A percentile compares a stretch with the other conserved stretches of the same genome.
Evolutionary conservation across 352 stramenopile genomes (phyloP).

Genomic region (Lagenidium giganteum): DNA sequence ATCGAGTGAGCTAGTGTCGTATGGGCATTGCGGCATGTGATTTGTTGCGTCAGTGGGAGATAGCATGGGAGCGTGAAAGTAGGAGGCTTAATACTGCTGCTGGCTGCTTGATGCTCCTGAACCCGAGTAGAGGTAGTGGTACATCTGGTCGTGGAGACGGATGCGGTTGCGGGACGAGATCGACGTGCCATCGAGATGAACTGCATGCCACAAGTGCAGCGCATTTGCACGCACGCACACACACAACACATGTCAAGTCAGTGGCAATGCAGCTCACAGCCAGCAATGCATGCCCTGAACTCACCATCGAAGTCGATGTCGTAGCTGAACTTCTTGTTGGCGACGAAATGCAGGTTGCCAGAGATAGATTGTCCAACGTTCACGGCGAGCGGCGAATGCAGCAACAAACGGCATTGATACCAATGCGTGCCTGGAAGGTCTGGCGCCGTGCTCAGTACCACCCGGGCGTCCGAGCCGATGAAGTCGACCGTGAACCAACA

Average conservation of each 20-base stretch:
- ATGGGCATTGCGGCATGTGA: no score
- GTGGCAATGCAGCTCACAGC: no score
- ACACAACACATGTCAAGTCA: conserved; percentile 3
- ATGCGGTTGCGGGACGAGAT: conserved; percentile 83
- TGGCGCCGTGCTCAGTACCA: conserved; percentile 85
- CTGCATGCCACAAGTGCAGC: no score
- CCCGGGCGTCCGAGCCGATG: conserved; percentile 67
- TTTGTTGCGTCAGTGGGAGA: neutral
- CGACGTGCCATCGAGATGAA: conserved; percentile 82
- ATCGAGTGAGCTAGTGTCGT: no score
- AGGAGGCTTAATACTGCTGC: conserved; percentile 10
- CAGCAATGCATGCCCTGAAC: no score
- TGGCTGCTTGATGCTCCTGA: no score
- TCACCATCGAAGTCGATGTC: conserved; percentile 85
- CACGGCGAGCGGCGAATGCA: conserved; percentile 88
- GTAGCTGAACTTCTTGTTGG: conserved; percentile 97
- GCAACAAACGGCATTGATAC: conserved; percentile 93
- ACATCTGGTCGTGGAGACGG: conserved; percentile 94
- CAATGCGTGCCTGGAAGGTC: conserved; percentile 74
- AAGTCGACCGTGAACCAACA: conserved; percentile 99
- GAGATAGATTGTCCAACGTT: conserved; percentile 87
- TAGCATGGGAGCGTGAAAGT: neutral
- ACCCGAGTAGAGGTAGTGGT: conserved; percentile 89
- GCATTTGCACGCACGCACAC: no score
- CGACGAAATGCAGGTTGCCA: conserved; percentile 87